phyloP scores from a whole-genome alignment of 2,329 filamentous ascomycete species.

The Proliferodiscus dingleyae region DNA sequence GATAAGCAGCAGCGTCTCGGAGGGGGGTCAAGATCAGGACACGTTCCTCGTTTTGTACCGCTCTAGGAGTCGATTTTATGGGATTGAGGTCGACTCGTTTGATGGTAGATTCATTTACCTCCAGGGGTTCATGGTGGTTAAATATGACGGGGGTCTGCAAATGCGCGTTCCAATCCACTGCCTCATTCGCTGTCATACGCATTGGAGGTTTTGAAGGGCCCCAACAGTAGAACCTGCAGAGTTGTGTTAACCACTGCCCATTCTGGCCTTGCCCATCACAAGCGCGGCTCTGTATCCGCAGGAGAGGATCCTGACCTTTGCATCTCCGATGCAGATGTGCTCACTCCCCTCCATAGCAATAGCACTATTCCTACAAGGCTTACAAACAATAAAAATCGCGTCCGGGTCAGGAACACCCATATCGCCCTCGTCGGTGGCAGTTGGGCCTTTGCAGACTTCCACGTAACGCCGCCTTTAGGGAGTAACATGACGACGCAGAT shows the following conservation, averaged over 20 bases:
- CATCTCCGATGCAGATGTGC: conserved; percentile 77
- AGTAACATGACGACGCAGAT: conserved; percentile 70
- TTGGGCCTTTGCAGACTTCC: conserved; percentile 81
- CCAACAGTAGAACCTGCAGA: conserved; percentile 87
- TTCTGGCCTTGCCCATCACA: conserved; percentile 4
- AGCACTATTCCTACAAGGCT: conserved; percentile 66
- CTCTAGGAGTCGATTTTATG: conserved; percentile 75
- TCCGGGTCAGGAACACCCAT: conserved; percentile 66
- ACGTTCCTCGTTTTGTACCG: conserved; percentile 74
- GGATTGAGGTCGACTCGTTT: conserved; percentile 77
- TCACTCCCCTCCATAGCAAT: conserved; percentile 84
- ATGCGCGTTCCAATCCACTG: conserved; percentile 82
- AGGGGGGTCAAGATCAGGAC: conserved; percentile 90
- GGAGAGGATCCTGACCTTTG: conserved; percentile 60
- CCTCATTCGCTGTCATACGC: conserved; percentile 89
- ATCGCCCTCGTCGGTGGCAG: conserved; percentile 73
- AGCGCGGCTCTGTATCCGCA: conserved; percentile 4
- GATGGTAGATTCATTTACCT: conserved; percentile 78
- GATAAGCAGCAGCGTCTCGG: conserved; percentile 77
- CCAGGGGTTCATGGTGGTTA: conserved; percentile 87
- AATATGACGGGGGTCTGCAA: conserved; percentile 90
- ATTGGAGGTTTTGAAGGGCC: conserved; percentile 93
- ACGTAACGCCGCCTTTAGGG: conserved; percentile 82
- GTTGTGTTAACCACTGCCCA: conserved; percentile 17
- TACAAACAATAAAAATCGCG: conserved; percentile 71